Evolutionary conservation across 352 stramenopile species (phyloP), one percentile per base, ranked within the genome.

Genomic region (Phytopythium boreale): DNA sequence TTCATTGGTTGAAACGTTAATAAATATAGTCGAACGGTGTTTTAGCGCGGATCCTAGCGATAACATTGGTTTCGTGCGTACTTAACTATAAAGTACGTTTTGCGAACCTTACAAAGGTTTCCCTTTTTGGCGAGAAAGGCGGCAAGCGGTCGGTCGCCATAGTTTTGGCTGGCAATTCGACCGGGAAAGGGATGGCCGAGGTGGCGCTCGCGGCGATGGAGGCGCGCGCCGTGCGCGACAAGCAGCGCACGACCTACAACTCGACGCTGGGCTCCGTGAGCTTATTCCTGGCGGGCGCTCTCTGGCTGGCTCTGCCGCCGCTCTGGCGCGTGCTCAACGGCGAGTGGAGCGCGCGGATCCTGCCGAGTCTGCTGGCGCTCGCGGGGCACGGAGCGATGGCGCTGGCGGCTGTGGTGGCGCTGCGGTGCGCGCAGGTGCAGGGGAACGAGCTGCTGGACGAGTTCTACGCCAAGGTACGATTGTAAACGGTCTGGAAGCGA

Each of bases 261-360:
- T 53, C 69, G 19, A 75, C 75, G 39, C 72, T 93, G 11, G 82
- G 82, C 14, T 85, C 75, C 1, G 39, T 71, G 47, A 56, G 74
- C 36, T 63, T 83, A 36, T 78, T 85, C 53, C 31, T 78, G 27
- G 64, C 72, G 29, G 59, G 66, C 22, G 59, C 77, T 49, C 66
- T 93, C 37, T 77, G 70, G 62, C 62, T 93, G 46, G 64, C 75
- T 52, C 70, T 93, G 51, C 84, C 84, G 55, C 76, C 82, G 52
- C 76, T 81, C 2, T 90, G 84, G 81, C 79, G 78, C 53, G 76
- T 93, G 52, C 61, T 93, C 34, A 90, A 88, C 56, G 82, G 82
- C 79, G 80, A 91, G 37, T 93, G 82, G 82, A 93, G 80, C 56
- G 61, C 67, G 27, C 56, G 62, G 46, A 77, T 88, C 51, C 9